Evolutionary conservation across 768 basidiomycete genomes (phyloP).

Genomic region (Mycena pura): DNA sequence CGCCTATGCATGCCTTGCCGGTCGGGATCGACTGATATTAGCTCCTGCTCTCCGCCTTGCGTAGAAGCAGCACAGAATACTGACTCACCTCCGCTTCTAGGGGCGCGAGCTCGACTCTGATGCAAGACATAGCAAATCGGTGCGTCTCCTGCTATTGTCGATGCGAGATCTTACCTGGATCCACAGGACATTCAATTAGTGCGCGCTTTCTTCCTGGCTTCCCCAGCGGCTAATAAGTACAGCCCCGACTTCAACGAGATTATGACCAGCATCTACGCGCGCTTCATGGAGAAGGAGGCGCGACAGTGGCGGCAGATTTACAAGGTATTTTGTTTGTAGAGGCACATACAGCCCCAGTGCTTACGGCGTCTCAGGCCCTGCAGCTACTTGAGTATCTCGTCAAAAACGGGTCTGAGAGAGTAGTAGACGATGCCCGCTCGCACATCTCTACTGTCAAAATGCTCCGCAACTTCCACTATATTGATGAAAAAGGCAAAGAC

Average conservation of each 20-base stretch:
- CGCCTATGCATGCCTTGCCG: neutral
- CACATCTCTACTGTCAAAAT: constrained; percentile 97
- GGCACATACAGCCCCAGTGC: neutral
- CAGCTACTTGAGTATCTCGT: constrained; percentile 95
- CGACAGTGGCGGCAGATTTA: constrained; percentile 99
- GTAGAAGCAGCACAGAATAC: constrained; percentile 1
- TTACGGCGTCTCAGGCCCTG: constrained; percentile 62
- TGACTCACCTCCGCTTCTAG: constrained; percentile 45
- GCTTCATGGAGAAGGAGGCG: constrained; percentile 99
- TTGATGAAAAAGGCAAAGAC: constrained; percentile 98
- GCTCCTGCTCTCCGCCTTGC: neutral
- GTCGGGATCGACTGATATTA: neutral
- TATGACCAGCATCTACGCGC: constrained; percentile 94
- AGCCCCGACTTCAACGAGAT: constrained; percentile 99
- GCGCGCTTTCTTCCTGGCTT: constrained; percentile 38
- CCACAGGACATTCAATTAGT: constrained; percentile 99
- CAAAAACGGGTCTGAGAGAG: constrained; percentile 96
- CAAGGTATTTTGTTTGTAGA: constrained; percentile 60
- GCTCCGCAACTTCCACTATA: constrained; percentile 97
- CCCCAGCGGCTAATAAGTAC: constrained; percentile 8
- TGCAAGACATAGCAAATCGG: constrained; percentile 99
- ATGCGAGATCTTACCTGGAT: neutral
- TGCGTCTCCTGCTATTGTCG: constrained; percentile 36
- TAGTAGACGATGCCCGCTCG: constrained; percentile 95
- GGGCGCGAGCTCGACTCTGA: constrained; percentile 97